phyloP scores from a whole-genome alignment of 164 flowering plant genomes.

The Tetrastigma voinierianum region DNA sequence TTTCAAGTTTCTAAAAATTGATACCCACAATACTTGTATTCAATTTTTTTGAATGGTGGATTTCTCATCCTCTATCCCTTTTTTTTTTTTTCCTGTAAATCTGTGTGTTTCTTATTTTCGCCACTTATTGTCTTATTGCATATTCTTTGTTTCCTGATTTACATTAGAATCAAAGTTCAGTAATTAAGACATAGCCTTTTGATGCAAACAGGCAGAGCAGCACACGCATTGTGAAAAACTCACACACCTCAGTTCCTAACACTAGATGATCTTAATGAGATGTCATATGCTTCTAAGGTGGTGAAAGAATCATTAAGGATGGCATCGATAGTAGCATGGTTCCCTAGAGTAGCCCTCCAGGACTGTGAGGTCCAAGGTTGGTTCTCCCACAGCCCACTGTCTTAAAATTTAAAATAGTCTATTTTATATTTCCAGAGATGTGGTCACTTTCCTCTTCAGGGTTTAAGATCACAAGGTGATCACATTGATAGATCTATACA shows the following conservation, averaged over 20 bases:
- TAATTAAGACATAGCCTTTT: no score
- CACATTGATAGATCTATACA: conserved; percentile 57
- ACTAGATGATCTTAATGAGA: conserved; percentile 46
- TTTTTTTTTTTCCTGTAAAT: no score
- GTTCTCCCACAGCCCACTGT: background rate
- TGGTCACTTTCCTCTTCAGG: conserved; percentile 23
- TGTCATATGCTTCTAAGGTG: conserved; percentile 67
- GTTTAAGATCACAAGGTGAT: conserved; percentile 56
- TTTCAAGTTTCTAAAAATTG: no score
- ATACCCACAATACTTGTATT: no score
- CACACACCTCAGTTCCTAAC: conserved; percentile 27
- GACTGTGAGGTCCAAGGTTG: conserved; percentile 61
- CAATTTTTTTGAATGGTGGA: no score
- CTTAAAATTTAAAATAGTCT: background rate
- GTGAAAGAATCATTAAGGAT: conserved; percentile 65
- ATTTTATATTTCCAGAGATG: background rate
- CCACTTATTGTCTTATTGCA: no score
- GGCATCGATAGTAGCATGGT: conserved; percentile 66
- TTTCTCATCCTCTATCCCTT: no score
- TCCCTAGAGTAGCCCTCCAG: conserved; percentile 59
- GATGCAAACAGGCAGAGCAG: conserved; percentile 39
- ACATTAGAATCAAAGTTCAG: no score
- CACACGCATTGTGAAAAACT: conserved; percentile 19
- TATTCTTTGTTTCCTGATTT: no score
- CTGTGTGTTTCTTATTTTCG: no score